These are phyloP conservation scores for Sporothrix globosa DNA, from an alignment of 2,329 filamentous ascomycete genomes.

Conservation along the genomic window DNA sequence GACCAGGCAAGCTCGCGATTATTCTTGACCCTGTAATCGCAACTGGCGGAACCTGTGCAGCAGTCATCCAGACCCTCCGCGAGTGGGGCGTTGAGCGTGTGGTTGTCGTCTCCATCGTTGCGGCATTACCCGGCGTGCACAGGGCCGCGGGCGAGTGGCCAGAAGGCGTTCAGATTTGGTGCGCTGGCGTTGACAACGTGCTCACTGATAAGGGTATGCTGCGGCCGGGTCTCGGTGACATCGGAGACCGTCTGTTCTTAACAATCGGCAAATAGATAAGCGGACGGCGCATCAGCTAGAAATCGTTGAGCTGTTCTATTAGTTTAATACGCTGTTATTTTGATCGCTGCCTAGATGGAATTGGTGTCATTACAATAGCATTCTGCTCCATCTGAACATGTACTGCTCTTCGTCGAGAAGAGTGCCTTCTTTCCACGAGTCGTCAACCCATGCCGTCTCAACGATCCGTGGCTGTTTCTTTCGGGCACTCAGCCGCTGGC, in stretches of 20 bases:
- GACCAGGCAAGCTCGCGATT: slow-evolving; percentile 66
- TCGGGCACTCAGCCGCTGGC: slow-evolving; percentile 51
- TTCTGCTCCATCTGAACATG: slow-evolving; percentile 38
- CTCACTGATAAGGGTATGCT: slow-evolving; percentile 85
- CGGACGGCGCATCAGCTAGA: background rate
- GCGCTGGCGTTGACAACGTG: slow-evolving; percentile 75
- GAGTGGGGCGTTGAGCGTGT: slow-evolving; percentile 91
- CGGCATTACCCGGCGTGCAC: slow-evolving; percentile 69
- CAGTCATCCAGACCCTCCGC: slow-evolving; percentile 82
- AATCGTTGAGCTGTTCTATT: background rate
- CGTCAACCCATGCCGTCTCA: slow-evolving; percentile 70
- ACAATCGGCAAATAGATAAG: slow-evolving; percentile 74
- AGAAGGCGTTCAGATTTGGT: slow-evolving; percentile 76
- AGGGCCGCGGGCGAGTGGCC: slow-evolving; percentile 77
- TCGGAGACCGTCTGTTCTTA: slow-evolving; percentile 86
- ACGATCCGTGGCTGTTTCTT: slow-evolving; percentile 69
- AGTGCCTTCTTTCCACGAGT: slow-evolving; percentile 79
- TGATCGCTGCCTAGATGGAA: background rate
- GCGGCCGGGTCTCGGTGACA: slow-evolving; percentile 84
- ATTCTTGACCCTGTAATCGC: slow-evolving; percentile 92
- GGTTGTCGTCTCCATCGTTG: slow-evolving; percentile 75
- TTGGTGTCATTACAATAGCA: background rate
- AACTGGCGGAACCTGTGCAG: slow-evolving; percentile 85
- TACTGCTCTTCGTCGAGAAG: slow-evolving; percentile 76
- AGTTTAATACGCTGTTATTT: background rate